Conservation (phyloP, 345 rosid genomes). For the Hypericum perforatum region DNA sequence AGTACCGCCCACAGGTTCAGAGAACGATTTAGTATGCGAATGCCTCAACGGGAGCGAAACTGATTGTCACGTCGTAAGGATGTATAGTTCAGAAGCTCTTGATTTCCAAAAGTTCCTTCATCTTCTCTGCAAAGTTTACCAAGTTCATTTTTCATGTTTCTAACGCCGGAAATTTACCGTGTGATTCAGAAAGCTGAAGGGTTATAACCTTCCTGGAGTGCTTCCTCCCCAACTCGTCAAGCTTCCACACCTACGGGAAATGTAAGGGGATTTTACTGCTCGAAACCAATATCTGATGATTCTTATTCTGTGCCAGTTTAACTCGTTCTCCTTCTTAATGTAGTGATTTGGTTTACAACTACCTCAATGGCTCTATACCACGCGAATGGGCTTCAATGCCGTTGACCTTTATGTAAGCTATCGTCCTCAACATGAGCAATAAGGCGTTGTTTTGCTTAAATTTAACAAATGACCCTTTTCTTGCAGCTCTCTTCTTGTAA, state of each 20-base stretch:
- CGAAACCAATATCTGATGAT: conserved; percentile 11
- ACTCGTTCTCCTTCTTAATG: conserved; percentile 9
- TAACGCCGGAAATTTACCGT: conserved; percentile 11
- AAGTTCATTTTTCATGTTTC: not conserved
- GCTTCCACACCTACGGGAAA: conserved; percentile 40
- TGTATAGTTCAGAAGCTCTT: conserved; percentile 24
- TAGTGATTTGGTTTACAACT: conserved; percentile 51
- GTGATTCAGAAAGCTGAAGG: conserved; percentile 35
- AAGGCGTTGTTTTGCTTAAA: conserved; percentile 4
- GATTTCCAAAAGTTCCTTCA: conserved; percentile 1
- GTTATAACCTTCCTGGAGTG: conserved; percentile 49
- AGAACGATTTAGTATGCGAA: conserved; percentile 31
- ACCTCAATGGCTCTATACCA: conserved; percentile 45
- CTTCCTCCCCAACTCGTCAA: conserved; percentile 50
- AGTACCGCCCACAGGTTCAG: conserved; percentile 21
- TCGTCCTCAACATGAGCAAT: not conserved
- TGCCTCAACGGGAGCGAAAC: conserved; percentile 27
- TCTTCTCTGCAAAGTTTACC: conserved; percentile 2
- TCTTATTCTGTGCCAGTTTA: not conserved
- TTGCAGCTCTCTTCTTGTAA: conserved; percentile 44
- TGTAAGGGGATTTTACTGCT: conserved; percentile 31
- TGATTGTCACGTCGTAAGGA: conserved; percentile 37
- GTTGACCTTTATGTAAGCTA: conserved; percentile 40
- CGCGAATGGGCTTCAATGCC: conserved; percentile 42
- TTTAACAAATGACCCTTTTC: conserved; percentile 12